phyloP scores from a whole-genome alignment of 768 basidiomycete genomes.

The Termitomyces sp. region DNA sequence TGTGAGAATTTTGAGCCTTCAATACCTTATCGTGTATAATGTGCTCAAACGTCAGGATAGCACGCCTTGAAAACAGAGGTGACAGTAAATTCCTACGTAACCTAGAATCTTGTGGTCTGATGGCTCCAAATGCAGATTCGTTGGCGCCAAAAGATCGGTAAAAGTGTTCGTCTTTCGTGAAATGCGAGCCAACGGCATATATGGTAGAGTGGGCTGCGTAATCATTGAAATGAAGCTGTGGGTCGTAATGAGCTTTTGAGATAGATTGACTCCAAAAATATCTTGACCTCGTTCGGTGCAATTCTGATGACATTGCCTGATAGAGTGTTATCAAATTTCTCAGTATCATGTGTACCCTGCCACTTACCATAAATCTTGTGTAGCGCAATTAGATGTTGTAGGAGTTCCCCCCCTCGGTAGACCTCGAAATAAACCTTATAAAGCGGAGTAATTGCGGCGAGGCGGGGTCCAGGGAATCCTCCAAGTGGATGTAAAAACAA shows the following conservation, averaged over 20 bases:
- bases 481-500: conserved; percentile 27
- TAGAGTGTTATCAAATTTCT: not conserved
- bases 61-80: conserved; percentile 32
- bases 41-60: conserved; percentile 29
- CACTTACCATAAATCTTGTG: conserved; percentile 27
- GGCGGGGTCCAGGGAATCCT: conserved; percentile 27
- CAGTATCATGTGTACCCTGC: not conserved
- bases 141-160: conserved; percentile 31
- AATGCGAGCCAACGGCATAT: conserved; percentile 26
- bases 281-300: conserved; percentile 30
- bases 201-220: conserved; percentile 26
- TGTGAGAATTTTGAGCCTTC: not conserved
- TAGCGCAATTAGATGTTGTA: conserved; percentile 23
- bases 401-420: conserved; percentile 24
- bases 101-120: conserved; percentile 27
- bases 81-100: conserved; percentile 23
- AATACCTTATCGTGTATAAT: conserved; percentile 25
- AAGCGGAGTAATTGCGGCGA: conserved; percentile 25
- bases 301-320: conserved; percentile 33
- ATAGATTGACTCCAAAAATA: not conserved
- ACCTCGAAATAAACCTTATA: conserved; percentile 31
- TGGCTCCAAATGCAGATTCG: conserved; percentile 29
- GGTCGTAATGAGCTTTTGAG: not conserved
- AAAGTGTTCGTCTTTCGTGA: conserved; percentile 32
- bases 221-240: conserved; percentile 33